These are phyloP conservation scores for Rosellinia necatrix DNA, from an alignment of 2,329 filamentous ascomycete genomes.

Conservation along the genomic window DNA sequence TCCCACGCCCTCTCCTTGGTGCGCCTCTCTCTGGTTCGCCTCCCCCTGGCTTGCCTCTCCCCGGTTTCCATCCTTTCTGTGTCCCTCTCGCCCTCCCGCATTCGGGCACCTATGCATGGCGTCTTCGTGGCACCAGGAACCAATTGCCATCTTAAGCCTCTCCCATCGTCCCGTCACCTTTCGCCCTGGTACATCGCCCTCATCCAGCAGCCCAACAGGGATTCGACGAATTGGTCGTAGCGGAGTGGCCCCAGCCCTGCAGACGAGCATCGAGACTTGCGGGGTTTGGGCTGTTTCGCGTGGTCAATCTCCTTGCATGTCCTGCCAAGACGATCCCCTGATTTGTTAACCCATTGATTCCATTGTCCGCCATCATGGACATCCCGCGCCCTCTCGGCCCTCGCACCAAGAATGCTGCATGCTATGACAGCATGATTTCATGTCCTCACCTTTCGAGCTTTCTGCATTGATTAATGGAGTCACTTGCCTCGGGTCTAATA, in stretches of 20 bases:
- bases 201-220: conserved; percentile 15
- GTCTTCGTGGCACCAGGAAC: conserved; percentile 28
- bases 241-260: conserved; percentile 23
- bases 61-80: not conserved
- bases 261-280: conserved; percentile 23
- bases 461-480: conserved; percentile 28
- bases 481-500: conserved; percentile 18
- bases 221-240: conserved; percentile 21
- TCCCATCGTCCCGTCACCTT: conserved; percentile 10
- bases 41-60: not conserved
- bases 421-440: conserved; percentile 30
- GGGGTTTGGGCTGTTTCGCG: conserved; percentile 25
- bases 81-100: conserved; percentile 7
- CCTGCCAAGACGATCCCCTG: conserved; percentile 24
- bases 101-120: conserved; percentile 29
- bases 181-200: conserved; percentile 11
- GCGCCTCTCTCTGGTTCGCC: not conserved
- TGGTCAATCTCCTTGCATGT: conserved; percentile 28
- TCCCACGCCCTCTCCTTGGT: not conserved
- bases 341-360: conserved; percentile 29
- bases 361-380: conserved; percentile 19
- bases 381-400: conserved; percentile 24
- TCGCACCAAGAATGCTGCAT: conserved; percentile 20
- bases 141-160: conserved; percentile 5
- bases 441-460: conserved; percentile 23